Conservation (phyloP, 805 yeast genomes). For the Tetrapisispora namnaoensis region DNA sequence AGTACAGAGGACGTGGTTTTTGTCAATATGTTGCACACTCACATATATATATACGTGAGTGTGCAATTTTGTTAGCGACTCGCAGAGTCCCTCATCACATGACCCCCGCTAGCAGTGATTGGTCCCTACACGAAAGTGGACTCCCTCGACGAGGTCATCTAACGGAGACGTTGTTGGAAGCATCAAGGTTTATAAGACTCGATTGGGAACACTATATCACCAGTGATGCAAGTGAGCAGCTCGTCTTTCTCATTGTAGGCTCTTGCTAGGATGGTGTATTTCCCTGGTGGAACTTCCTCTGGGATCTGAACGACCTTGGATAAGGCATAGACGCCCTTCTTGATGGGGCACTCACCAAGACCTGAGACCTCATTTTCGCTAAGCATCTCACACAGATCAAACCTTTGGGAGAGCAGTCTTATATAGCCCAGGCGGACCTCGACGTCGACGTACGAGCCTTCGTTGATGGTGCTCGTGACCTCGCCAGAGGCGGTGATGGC, state of each 20-base stretch:
- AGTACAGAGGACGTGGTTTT: not conserved
- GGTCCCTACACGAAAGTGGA: not conserved
- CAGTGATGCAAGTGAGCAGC: slow-evolving; percentile 74
- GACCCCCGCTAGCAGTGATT: not conserved
- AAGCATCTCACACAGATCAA: slow-evolving; percentile 83
- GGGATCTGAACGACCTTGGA: slow-evolving; percentile 76
- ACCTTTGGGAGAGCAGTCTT: slow-evolving; percentile 77
- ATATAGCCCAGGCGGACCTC: slow-evolving; percentile 90
- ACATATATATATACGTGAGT: not conserved
- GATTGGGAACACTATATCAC: slow-evolving; percentile 42
- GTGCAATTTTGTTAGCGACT: not conserved
- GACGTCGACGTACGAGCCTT: slow-evolving; percentile 91
- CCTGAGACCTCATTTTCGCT: slow-evolving; percentile 54
- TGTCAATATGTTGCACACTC: no score
- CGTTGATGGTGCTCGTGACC: slow-evolving; percentile 45
- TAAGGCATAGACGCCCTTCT: slow-evolving; percentile 53
- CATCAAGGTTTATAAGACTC: not conserved
- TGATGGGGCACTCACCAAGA: slow-evolving; percentile 65
- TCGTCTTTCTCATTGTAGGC: slow-evolving; percentile 82
- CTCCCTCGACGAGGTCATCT: no score
- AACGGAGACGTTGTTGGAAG: not conserved
- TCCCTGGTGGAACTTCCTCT: slow-evolving; percentile 90
- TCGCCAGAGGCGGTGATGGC: slow-evolving; percentile 69
- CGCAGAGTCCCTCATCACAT: not conserved
- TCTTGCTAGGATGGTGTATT: slow-evolving; percentile 74